Evolutionary conservation across 2,329 filamentous ascomycete genomes (phyloP), one percentile per base, ranked within the genome.

Genomic region (Paracoccidioides lutzii): DNA sequence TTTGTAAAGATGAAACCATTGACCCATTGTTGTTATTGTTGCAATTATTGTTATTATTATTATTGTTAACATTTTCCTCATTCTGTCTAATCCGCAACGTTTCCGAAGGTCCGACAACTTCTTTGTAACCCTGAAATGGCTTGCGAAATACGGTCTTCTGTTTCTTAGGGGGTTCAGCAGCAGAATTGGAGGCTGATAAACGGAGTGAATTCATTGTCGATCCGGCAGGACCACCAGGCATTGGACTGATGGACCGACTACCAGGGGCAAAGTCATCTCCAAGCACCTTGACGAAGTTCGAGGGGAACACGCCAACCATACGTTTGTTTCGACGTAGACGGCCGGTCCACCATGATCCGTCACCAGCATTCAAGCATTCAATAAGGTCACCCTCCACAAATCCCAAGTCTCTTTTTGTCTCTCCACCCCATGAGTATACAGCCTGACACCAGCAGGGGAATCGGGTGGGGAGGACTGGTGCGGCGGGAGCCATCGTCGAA

Each of bases 301-400:
- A 96, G 0, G 93, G 93, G 66, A 98, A 98, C 22, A 93, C 78
- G 54, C 93, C 93, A 65, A 96, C 85, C 65, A 91, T 90, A 66
- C 90, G 83, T 70, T 87, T 85, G 73, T 98, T 93, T 63, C 93
- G 83, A 67, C 85, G 88, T 67, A 98, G 74, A 60, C 91, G 83
- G 50, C 93, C 93, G 73, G 90, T 95, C 93, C 93, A 98, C 93
- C 93, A 98, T 49, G 88, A 90, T 53, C 93, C 93, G 73, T 98
- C 93, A 60, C 93, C 93, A 22, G 93, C 93, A 70, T 98, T 98
- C 54, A 98, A 78, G 67, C 91, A 96, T 80, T 98, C 93, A 69
- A 98, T 98, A 62, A 98, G 74, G 72, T 98, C 93, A 60, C 93
- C 93, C 72, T 98, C 93, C 63, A 98, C 87, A 72, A 98, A 98